These are phyloP conservation scores for Gilbertella persicaria DNA, from an alignment of 371 early-diverging fungal genomes.

Conservation along the genomic window DNA sequence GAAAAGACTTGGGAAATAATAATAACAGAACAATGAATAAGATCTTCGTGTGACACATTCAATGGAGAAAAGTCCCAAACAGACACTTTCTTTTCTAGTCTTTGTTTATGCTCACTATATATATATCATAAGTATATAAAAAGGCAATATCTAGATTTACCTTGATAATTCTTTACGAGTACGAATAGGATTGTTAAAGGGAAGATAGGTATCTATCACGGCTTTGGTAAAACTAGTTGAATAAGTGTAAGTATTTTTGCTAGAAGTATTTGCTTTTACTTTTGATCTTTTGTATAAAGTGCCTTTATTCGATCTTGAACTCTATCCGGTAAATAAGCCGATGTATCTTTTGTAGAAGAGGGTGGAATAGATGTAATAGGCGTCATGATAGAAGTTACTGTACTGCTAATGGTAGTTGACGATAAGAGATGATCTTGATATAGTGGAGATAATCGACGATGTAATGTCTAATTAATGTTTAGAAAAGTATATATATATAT, in stretches of 20 bases:
- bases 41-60: conserved; percentile 60
- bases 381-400: conserved; percentile 20
- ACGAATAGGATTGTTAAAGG: conserved; percentile 1
- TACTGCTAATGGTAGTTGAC: conserved; percentile 23
- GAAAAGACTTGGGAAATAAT: conserved; percentile 66
- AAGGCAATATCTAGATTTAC: conserved; percentile 3
- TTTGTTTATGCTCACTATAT: conserved; percentile 12
- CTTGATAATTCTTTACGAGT: conserved; percentile 5
- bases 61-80: conserved; percentile 73
- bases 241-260: not conserved
- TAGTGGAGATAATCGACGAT: conserved; percentile 12
- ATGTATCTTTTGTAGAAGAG: not conserved
- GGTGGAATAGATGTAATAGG: conserved; percentile 15
- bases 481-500: too few species aligned
- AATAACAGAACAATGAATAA: conserved; percentile 65
- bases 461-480: conserved; percentile 5
- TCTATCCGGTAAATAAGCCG: conserved; percentile 22
- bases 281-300: conserved; percentile 18
- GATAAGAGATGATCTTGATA: conserved; percentile 22
- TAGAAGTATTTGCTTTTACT: conserved; percentile 8
- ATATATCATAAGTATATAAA: not conserved
- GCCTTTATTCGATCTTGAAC: conserved; percentile 22
- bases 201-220: conserved; percentile 14
- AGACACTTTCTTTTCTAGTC: conserved; percentile 48
- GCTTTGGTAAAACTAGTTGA: conserved; percentile 14